These are phyloP conservation scores for Dactylellina cionopaga DNA, from an alignment of 2,329 filamentous ascomycete species.

Conservation along the genomic window DNA sequence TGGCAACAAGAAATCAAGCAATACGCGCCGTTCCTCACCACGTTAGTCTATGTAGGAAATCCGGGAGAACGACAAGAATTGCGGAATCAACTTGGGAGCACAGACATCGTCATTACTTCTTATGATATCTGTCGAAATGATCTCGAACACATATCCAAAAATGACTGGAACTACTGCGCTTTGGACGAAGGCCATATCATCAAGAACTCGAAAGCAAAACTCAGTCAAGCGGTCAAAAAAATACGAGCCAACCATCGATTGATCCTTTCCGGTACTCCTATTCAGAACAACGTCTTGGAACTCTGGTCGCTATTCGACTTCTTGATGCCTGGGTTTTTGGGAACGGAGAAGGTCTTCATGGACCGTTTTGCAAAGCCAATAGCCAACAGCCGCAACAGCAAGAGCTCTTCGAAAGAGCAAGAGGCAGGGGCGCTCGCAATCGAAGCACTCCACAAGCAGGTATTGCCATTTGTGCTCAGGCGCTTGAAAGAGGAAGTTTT, in stretches of 20 bases:
- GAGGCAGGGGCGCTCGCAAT: slow-evolving; percentile 95
- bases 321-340: slow-evolving; percentile 97
- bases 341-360: slow-evolving; percentile 94
- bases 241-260: slow-evolving; percentile 91
- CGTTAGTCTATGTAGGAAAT: slow-evolving; percentile 89
- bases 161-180: slow-evolving; percentile 97
- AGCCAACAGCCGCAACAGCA: slow-evolving; percentile 91
- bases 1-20: slow-evolving; percentile 98
- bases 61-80: slow-evolving; percentile 80
- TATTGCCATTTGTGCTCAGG: slow-evolving; percentile 92
- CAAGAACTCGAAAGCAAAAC: slow-evolving; percentile 98
- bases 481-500: slow-evolving; percentile 97
- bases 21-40: slow-evolving; percentile 91
- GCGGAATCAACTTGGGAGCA: slow-evolving; percentile 74
- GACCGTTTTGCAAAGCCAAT: slow-evolving; percentile 96
- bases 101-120: slow-evolving; percentile 94
- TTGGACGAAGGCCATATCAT: slow-evolving; percentile 97
- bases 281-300: slow-evolving; percentile 97
- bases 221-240: slow-evolving; percentile 89
- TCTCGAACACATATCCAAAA: slow-evolving; percentile 79
- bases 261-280: slow-evolving; percentile 95
- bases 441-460: slow-evolving; percentile 98
- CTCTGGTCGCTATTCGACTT: slow-evolving; percentile 99
- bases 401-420: slow-evolving; percentile 97
- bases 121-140: slow-evolving; percentile 99